These are phyloP conservation scores for Aureobasidium sp. DNA, from an alignment of 2,329 filamentous ascomycete species.

Conservation along the genomic window DNA sequence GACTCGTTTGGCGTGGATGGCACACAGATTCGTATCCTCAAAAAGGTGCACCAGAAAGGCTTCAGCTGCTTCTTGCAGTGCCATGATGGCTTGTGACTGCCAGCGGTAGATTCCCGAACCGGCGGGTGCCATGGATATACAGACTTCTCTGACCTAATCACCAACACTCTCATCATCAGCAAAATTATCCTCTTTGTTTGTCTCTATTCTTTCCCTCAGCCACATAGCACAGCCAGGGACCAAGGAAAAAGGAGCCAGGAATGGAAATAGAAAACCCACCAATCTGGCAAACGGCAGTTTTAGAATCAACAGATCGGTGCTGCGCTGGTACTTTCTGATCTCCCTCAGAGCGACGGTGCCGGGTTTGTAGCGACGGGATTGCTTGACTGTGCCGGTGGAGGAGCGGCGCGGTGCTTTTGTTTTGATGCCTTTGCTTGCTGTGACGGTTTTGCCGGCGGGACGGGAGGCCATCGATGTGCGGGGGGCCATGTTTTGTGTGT, in stretches of 20 bases:
- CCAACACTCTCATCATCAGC: too few species aligned
- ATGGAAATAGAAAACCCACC: conserved; percentile 33
- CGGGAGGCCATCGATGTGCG: conserved; percentile 14
- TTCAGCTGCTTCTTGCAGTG: conserved; percentile 96
- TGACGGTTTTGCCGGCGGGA: conserved; percentile 19
- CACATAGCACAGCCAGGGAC: too few species aligned
- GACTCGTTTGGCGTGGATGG: conserved; percentile 98
- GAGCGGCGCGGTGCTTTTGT: conserved; percentile 1
- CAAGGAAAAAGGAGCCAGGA: not conserved
- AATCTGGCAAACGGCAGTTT: conserved; percentile 98
- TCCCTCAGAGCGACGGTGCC: conserved; percentile 95
- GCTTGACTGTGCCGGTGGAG: conserved; percentile 13
- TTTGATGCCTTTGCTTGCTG: conserved; percentile 11
- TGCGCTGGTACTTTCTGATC: conserved; percentile 97
- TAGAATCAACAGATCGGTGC: conserved; percentile 88
- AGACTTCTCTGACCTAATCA: conserved; percentile 73
- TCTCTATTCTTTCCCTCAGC: too few species aligned
- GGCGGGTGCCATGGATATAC: conserved; percentile 81
- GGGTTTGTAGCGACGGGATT: conserved; percentile 37
- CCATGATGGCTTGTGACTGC: conserved; percentile 96
- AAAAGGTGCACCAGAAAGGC: conserved; percentile 97
- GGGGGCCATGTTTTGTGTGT: not conserved
- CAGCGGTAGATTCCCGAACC: conserved; percentile 65
- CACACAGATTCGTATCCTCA: conserved; percentile 96
- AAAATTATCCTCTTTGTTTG: too few species aligned